Conservation (phyloP, 2,329 filamentous ascomycete species). For the Trichoderma hamatum region DNA sequence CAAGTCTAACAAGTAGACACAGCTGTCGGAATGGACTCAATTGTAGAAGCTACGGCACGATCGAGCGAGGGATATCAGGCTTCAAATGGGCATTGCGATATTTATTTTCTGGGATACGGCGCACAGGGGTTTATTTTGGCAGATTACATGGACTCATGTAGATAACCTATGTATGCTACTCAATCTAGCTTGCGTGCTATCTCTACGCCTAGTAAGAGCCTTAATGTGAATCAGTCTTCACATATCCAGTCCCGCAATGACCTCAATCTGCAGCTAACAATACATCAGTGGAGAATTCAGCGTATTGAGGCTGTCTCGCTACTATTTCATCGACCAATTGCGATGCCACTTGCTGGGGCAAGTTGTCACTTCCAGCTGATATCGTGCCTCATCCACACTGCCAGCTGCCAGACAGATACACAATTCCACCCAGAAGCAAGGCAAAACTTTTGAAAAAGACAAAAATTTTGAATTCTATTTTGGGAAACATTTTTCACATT, state of each 20-base stretch:
- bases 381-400: background rate
- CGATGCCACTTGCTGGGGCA: background rate
- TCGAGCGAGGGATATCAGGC: background rate
- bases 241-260: background rate
- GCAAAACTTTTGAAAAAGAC: background rate
- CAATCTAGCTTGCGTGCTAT: background rate
- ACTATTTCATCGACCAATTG: background rate
- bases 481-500: background rate
- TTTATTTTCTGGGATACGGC: constrained; percentile 5
- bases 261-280: background rate
- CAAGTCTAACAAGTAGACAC: background rate
- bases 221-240: background rate
- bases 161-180: background rate
- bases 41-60: background rate
- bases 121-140: background rate
- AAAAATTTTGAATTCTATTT: constrained; percentile 4
- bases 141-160: constrained; percentile 1
- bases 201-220: background rate
- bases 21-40: background rate
- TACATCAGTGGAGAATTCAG: background rate
- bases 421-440: background rate
- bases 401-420: constrained; percentile 26
- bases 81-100: background rate
- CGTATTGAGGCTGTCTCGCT: background rate
- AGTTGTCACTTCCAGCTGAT: background rate